Conservation (phyloP, 805 yeast genomes). For the Priceomyces carsonii region DNA sequence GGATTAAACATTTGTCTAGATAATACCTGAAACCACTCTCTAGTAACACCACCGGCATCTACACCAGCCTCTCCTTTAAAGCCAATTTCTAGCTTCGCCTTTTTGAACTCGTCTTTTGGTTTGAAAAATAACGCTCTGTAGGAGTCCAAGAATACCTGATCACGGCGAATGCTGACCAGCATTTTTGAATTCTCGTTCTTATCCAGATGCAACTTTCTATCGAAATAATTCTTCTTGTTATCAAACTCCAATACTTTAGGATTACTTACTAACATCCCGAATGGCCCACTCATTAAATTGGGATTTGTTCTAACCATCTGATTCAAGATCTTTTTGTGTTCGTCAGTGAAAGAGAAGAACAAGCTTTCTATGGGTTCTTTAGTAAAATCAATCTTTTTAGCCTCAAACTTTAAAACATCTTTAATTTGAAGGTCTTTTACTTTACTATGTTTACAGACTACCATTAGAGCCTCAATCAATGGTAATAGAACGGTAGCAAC, state of each 20-base stretch:
- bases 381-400: conserved; percentile 62
- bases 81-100: conserved; percentile 72
- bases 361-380: conserved; percentile 74
- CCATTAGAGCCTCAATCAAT: conserved; percentile 88
- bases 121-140: conserved; percentile 81
- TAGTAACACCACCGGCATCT: conserved; percentile 96
- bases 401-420: conserved; percentile 62
- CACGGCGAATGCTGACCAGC: conserved; percentile 73
- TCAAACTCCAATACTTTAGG: conserved; percentile 92
- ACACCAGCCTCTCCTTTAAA: conserved; percentile 95
- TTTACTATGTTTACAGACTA: conserved; percentile 86
- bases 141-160: conserved; percentile 89
- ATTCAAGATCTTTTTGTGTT: conserved; percentile 83
- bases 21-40: conserved; percentile 96
- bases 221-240: conserved; percentile 85
- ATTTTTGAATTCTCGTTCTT: conserved; percentile 49
- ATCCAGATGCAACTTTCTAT: conserved; percentile 63
- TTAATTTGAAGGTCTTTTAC: conserved; percentile 57
- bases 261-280: conserved; percentile 82
- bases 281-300: conserved; percentile 93
- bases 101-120: conserved; percentile 67
- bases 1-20: conserved; percentile 96
- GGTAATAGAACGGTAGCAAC: conserved; percentile 84
- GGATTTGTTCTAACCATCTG: conserved; percentile 91
- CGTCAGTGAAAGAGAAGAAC: conserved; percentile 84